Base-by-base conservation (phyloP, 495 filamentous ascomycete species). In the Hyaloscypha variabilis region DNA sequence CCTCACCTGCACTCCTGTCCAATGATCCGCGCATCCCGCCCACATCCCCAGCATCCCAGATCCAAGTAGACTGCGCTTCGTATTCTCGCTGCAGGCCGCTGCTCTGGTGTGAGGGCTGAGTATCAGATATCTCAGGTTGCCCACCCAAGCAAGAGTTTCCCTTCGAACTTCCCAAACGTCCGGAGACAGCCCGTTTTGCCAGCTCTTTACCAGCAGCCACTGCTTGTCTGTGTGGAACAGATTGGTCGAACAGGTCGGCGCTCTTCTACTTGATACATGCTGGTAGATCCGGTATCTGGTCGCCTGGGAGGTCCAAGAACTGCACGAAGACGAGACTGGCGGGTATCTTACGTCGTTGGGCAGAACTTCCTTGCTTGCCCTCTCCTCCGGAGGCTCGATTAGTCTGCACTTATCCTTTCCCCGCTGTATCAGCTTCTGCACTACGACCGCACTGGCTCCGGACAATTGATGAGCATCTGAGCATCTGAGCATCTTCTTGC, bases 371-470 rank as follows among this genome's bases (percentile, higher is more conserved):
- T 54, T 62, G 60, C 29, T 30, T 25, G 49, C 21, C 13, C n/a
- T 13, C 23, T 21, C 46, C 31, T 26, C 46, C 29, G 24, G 21
- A 39, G 29, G 14, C 59, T 61, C 39, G 14, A 39, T n/a, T 24
- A 30, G 19, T 49, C 25, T 61, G 60, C 60, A 54, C 26, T 39
- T 26, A 54, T 54, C 50, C 42, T 52, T 58, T 60, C 53, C 66
- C 66, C 66, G 36, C 60, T 64, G 60, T 63, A 60, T 63, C 65
- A 58, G 25, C 36, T 19, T 60, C 42, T 59, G 51, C 26, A 39
- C 63, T 39, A 36, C 52, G 39, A 39, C 42, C 55, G 23, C 28
- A 24, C 50, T 42, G 23, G 63, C 46, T 49, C 62, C 25, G 6
- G 24, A n/a, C n/a, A n/a, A n/a, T n/a, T n/a, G n/a, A n/a, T n/a